Conservation (phyloP, 306 rosid species). For the Lithocarpus polystachyus region DNA sequence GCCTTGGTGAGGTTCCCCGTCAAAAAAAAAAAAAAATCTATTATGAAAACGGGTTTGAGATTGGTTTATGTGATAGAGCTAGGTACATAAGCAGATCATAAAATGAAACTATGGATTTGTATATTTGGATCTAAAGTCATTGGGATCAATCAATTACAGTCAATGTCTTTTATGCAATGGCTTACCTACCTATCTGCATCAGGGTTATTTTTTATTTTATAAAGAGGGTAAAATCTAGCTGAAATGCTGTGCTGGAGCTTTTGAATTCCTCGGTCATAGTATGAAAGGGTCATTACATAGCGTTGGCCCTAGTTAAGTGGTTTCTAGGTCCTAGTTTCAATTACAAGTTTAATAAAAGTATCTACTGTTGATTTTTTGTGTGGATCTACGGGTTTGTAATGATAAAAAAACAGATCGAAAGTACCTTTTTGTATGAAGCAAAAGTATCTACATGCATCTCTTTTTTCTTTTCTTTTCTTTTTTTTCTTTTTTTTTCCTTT, state of each 20-base stretch:
- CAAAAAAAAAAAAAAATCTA: no score
- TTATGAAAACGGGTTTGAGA: no score
- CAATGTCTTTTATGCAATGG: no score
- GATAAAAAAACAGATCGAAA: neutral
- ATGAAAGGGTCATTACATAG: neutral
- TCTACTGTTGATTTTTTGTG: neutral
- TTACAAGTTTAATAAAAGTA: neutral
- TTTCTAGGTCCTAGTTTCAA: neutral
- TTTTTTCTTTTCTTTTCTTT: no score
- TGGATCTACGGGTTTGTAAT: neutral
- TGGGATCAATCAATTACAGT: neutral
- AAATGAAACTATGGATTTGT: neutral
- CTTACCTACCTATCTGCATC: no score
- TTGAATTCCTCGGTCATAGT: neutral
- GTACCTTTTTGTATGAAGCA: neutral
- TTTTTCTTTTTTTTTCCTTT: no score
- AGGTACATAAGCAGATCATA: neutral
- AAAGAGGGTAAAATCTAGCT: no score
- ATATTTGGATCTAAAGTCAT: neutral
- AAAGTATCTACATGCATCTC: neutral
- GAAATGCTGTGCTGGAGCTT: neutral
- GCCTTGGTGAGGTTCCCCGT: no score
- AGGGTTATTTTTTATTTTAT: no score
- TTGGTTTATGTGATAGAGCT: neutral
- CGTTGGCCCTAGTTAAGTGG: neutral